Base-by-base conservation (phyloP, 805 yeast species). In the Ogataea pilisensis region DNA sequence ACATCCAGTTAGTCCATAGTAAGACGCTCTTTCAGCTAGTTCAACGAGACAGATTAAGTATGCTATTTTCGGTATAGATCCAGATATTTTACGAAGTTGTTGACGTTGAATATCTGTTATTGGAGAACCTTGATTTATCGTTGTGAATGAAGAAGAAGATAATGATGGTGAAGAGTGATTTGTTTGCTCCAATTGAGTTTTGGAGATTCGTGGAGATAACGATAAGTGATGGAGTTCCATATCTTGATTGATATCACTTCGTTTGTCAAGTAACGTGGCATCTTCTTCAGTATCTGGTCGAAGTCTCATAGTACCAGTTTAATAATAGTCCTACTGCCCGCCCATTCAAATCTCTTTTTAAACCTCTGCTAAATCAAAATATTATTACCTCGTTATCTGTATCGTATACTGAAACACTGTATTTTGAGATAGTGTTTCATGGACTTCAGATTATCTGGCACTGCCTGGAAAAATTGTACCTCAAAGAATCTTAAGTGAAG, bases 21-120 rank as follows among this genome's bases (percentile, higher is more conserved):
- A 75, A 0, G 80, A 74, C 19, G 74, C 77, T 57, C 80, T 61
- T 58, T 75, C 80, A 16, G 78, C 74, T 41, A 75, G 65, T 48
- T 75, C 80, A 26, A 69, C 60, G 5, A 66, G 37, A 45, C 71
- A 61, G 11, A 60, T 46, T 11, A 54, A 35, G 38, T 55, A 60
- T 2, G 58, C 53, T 17, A 53, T 41, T 9, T 19, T 22, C 0
- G 62, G 64, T 2, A 57, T 50, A 0, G 45, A 18, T 3, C 63
- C 64, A 1, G 60, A 46, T 3, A 53, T 42, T 42, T 42, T 44
- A 29, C 54, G 45, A 16, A 51, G 44, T 6, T 34, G 27, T 17
- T 19, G 2, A 16, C 22, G 25, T 8, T 29, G 35, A 14, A 18
- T 17, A 12, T 31, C 35, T 4, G 33, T 19, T 31, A 37, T 31